Base-by-base conservation (phyloP, 371 early-diverging fungal species). In the Lichtheimia corymbifera region DNA sequence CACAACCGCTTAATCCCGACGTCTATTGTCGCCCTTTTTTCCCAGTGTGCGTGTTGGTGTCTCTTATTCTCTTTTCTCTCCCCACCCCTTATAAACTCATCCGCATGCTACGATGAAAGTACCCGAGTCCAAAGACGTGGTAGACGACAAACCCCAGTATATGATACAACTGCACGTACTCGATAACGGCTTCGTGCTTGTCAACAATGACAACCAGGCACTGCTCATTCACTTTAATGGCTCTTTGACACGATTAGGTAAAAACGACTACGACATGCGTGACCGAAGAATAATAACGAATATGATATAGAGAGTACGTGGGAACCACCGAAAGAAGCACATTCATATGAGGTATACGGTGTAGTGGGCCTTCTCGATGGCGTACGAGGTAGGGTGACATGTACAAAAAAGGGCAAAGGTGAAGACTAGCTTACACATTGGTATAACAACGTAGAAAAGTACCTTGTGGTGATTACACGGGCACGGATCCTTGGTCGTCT, bases 401-500 rank as follows among this genome's bases (percentile, higher is more conserved):
- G 11, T 35, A 35, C 35, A 35, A 35, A 4, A 35, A 35, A 35
- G 35, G 35, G 35, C 4, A 9, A 35, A 11, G 35, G 9, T 35
- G 11, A 35, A 6, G 35, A 2, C 4, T 2, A 11, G 35, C 35
- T 35, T 2, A 35, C 17, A 47, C 47, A 1, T 11, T 22, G 22
- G 0, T 18, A 22, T 22, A 17, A 2, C 11, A 5, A 47, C n/a
- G 17, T 47, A 75, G 76, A 71, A 50, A 74, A 71, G 51, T 80
- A 71, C 35, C 59, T 80, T 52, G 55, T 81, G 17, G 80, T 82
- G 44, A 72, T 83, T 17, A 73, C 80, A 5, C 70, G 77, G 4
- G 70, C 73, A 41, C 78, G 76, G 25, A 15, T 61, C 3, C 64
- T 81, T 35, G 85, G 85, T 5, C 64, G 74, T 41, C 61, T 85